Percentiles rank a stretch among this genome's conserved stretches.
Evolutionary conservation across 106 monocot species (phyloP).

Genomic region (Acanthochlamys bracteata): DNA sequence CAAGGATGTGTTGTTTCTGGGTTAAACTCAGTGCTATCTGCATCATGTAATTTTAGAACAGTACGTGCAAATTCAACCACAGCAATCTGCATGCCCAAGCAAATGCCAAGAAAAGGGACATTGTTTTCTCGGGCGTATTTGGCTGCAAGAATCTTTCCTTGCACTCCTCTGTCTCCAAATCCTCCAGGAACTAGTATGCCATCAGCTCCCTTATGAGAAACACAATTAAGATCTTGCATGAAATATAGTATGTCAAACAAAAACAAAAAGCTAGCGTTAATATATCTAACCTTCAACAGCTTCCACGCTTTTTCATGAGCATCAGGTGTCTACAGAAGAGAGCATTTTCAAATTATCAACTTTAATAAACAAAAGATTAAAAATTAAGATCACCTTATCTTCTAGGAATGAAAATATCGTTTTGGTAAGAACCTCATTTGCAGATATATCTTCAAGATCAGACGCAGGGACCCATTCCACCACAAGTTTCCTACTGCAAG

Average conservation of each 20-base stretch:
- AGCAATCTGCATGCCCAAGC: conserved; percentile 94
- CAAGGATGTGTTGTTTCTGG: conserved; percentile 53
- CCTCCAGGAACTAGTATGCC: conserved; percentile 94
- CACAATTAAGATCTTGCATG: neutral
- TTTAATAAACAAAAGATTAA: neutral
- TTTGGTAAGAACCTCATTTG: conserved; percentile 31
- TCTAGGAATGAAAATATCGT: conserved; percentile 19
- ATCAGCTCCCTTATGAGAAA: conserved; percentile 51
- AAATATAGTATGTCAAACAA: too few relatives aligned
- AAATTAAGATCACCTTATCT: too few relatives aligned
- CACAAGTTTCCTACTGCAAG: conserved; percentile 59
- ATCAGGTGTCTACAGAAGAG: conserved; percentile 53
- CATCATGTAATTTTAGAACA: conserved; percentile 67
- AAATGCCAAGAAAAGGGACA: conserved; percentile 91
- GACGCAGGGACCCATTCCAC: conserved; percentile 85
- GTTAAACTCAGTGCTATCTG: conserved; percentile 90
- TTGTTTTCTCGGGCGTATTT: conserved; percentile 88
- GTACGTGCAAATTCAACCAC: conserved; percentile 87
- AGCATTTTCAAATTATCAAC: neutral
- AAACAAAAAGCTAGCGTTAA: too few relatives aligned
- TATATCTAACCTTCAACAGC: conserved; percentile 45
- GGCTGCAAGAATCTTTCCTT: conserved; percentile 96
- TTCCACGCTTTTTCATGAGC: conserved; percentile 79
- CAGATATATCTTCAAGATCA: conserved; percentile 74
- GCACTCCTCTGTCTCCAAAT: conserved; percentile 88